A percentile compares a stretch with the other conserved stretches of the same genome.
phyloP scores from a whole-genome alignment of 257 asterid genomes.

The Gentiana dahurica region DNA sequence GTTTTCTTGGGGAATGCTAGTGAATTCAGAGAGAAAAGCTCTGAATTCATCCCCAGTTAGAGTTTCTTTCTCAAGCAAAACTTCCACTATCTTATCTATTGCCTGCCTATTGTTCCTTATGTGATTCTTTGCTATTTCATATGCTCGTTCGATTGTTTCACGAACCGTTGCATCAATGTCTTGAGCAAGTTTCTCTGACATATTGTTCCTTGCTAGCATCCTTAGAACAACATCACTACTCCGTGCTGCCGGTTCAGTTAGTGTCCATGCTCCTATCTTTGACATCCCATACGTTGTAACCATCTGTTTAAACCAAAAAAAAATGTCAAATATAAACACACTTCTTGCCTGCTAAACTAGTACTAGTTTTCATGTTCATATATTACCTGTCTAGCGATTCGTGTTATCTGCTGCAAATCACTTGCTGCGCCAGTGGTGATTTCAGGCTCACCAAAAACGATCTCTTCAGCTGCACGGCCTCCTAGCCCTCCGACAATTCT shows the following conservation, averaged over 20 bases:
- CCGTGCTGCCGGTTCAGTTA: conserved; percentile 42
- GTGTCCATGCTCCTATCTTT: conserved; percentile 58
- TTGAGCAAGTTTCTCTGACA: conserved; percentile 71
- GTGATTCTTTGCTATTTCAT: conserved; percentile 44
- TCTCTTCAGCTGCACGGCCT: conserved; percentile 68
- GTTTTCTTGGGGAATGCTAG: conserved; percentile 31
- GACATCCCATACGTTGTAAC: conserved; percentile 65
- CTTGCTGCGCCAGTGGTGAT: conserved; percentile 70
- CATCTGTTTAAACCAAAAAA: conserved; percentile 27
- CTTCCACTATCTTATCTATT: conserved; percentile 52
- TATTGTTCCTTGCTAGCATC: conserved; percentile 58
- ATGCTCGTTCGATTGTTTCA: conserved; percentile 30
- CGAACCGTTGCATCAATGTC: conserved; percentile 46
- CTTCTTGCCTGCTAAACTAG: background rate
- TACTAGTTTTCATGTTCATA: background rate
- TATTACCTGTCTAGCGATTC: conserved; percentile 45
- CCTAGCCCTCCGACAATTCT: conserved; percentile 67
- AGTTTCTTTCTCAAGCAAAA: conserved; percentile 57
- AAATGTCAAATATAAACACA: background rate
- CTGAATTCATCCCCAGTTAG: conserved; percentile 65
- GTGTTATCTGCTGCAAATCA: conserved; percentile 54
- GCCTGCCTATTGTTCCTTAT: conserved; percentile 49
- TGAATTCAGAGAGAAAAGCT: conserved; percentile 35
- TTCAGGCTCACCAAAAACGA: conserved; percentile 57
- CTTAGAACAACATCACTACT: conserved; percentile 57